Conservation (phyloP, 495 filamentous ascomycete genomes). For the Aspergillus conjunctus region DNA sequence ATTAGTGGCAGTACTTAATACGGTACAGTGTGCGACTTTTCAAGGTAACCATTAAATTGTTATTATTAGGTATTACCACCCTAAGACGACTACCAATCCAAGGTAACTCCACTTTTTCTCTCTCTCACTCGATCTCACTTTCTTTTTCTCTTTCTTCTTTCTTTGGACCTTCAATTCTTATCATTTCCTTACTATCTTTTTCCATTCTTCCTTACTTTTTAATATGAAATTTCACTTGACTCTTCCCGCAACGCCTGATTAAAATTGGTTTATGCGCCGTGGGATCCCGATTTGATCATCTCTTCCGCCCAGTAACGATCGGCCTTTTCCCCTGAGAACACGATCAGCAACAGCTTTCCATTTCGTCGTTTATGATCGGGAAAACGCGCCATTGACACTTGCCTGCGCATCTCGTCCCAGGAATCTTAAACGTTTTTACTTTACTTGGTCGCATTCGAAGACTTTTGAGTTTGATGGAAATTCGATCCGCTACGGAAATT, state of each 20-base stretch:
- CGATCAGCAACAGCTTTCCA: slow-evolving; percentile 6
- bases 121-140: slow-evolving; percentile 28
- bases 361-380: slow-evolving; percentile 4
- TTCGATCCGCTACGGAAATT: background rate
- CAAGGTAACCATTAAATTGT: slow-evolving; percentile 6
- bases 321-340: slow-evolving; percentile 21
- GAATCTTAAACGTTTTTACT: background rate
- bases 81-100: background rate
- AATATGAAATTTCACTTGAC: slow-evolving; percentile 17
- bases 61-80: slow-evolving; percentile 8
- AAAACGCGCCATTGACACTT: slow-evolving; percentile 6
- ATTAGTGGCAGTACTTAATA: too few relatives aligned
- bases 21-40: background rate
- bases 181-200: slow-evolving; percentile 31
- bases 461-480: slow-evolving; percentile 6
- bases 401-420: background rate
- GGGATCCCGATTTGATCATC: slow-evolving; percentile 2
- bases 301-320: slow-evolving; percentile 1
- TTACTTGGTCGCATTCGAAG: background rate
- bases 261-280: slow-evolving; percentile 12
- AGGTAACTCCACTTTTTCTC: slow-evolving; percentile 11
- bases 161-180: slow-evolving; percentile 8
- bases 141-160: slow-evolving; percentile 48
- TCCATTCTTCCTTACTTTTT: slow-evolving; percentile 27
- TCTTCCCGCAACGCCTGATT: slow-evolving; percentile 16